Conservation (phyloP, 2,329 filamentous ascomycete species). For the Xenoacremonium recifei region DNA sequence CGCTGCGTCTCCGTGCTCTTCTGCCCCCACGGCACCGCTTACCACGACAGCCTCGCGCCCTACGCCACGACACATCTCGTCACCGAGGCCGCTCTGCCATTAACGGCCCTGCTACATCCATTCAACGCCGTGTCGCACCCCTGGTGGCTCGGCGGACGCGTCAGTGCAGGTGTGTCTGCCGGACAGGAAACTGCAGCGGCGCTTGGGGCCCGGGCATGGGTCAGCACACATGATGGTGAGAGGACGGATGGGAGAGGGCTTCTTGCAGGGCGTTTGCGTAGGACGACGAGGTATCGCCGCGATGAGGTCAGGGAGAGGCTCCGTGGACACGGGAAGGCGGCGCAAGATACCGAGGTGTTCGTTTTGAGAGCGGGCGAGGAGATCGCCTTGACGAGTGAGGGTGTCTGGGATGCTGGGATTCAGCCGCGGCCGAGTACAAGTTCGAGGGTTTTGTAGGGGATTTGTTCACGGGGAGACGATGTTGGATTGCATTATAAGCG, state of each 20-base stretch:
- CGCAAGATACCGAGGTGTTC: slow-evolving; percentile 38
- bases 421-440: neutral
- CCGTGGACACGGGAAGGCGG: slow-evolving; percentile 5
- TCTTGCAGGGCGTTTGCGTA: slow-evolving; percentile 48
- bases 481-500: too few relatives aligned
- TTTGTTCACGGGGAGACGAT: too few relatives aligned
- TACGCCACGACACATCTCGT: slow-evolving; percentile 59
- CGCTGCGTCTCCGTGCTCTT: slow-evolving; percentile 60
- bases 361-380: slow-evolving; percentile 43
- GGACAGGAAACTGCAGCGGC: slow-evolving; percentile 56
- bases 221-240: slow-evolving; percentile 60
- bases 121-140: slow-evolving; percentile 59
- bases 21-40: slow-evolving; percentile 62
- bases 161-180: slow-evolving; percentile 54
- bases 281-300: slow-evolving; percentile 41
- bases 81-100: slow-evolving; percentile 54
- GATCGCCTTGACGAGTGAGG: slow-evolving; percentile 40
- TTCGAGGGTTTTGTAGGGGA: slow-evolving; percentile 14
- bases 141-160: slow-evolving; percentile 61
- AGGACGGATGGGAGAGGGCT: slow-evolving; percentile 50
- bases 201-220: slow-evolving; percentile 56
- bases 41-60: slow-evolving; percentile 48
- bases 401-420: slow-evolving; percentile 26
- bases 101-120: slow-evolving; percentile 64
- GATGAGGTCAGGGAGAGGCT: slow-evolving; percentile 44